These are phyloP conservation scores for Dothideomycetidae sp. DNA, from an alignment of 2,329 filamentous ascomycete genomes.

Conservation along the genomic window DNA sequence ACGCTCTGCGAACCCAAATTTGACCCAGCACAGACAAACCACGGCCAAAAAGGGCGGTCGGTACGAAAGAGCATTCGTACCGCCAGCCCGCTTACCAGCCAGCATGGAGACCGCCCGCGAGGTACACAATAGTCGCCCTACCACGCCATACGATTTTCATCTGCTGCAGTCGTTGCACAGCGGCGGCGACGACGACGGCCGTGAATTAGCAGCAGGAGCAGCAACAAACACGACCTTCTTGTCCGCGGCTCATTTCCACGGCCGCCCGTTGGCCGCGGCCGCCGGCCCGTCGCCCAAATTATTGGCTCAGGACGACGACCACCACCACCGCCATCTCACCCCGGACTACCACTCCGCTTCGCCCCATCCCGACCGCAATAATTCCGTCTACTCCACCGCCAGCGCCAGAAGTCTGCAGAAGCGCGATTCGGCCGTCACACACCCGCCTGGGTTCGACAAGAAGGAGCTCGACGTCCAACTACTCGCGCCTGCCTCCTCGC, in stretches of 20 bases:
- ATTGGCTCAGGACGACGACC: too few relatives aligned
- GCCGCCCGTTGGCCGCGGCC: too few relatives aligned
- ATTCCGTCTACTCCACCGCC: slow-evolving; percentile 5
- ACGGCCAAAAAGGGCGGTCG: too few relatives aligned
- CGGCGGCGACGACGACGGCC: too few relatives aligned
- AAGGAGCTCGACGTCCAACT: slow-evolving; percentile 10
- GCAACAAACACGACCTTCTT: slow-evolving; percentile 2
- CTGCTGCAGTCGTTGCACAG: slow-evolving; percentile 7
- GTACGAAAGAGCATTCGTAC: too few relatives aligned
- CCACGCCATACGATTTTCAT: slow-evolving; percentile 10
- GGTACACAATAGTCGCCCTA: slow-evolving; percentile 3
- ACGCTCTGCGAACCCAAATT: too few relatives aligned
- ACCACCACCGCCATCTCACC: background rate
- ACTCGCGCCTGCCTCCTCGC: slow-evolving; percentile 10
- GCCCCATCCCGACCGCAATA: background rate
- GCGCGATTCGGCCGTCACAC: slow-evolving; percentile 22
- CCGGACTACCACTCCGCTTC: slow-evolving; percentile 1
- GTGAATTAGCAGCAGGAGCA: too few relatives aligned
- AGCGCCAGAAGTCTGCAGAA: too few relatives aligned
- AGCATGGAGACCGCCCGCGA: slow-evolving; percentile 2
- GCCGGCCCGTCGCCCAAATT: too few relatives aligned
- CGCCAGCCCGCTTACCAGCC: too few relatives aligned
- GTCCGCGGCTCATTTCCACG: background rate
- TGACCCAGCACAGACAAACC: too few relatives aligned
- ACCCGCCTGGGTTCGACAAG: slow-evolving; percentile 16